These are phyloP conservation scores for Monosporozyma solicola DNA, from an alignment of 805 yeast species.

Conservation along the genomic window DNA sequence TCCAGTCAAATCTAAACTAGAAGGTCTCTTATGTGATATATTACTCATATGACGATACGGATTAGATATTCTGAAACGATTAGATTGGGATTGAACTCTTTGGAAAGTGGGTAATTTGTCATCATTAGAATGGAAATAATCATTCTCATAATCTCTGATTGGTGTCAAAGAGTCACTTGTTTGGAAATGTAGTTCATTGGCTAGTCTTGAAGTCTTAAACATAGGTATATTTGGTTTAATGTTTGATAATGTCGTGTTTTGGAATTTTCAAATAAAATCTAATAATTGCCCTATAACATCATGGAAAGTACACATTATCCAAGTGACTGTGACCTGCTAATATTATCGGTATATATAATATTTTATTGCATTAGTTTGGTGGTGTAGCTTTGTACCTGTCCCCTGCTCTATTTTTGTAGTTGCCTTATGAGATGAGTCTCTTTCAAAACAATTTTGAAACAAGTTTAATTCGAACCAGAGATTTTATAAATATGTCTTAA, in stretches of 20 bases:
- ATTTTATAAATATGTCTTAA: not conserved
- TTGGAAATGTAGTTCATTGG: conserved; percentile 18
- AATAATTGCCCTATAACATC: not conserved
- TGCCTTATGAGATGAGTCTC: not conserved
- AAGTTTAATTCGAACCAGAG: conserved; percentile 8
- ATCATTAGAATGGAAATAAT: conserved; percentile 23
- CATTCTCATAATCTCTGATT: conserved; percentile 24
- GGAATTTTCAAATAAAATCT: not conserved
- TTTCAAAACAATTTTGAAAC: conserved; percentile 6
- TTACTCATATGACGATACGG: conserved; percentile 4
- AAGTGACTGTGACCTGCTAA: not conserved
- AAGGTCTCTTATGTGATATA: conserved; percentile 15
- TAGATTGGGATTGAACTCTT: not conserved
- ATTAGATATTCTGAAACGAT: conserved; percentile 1
- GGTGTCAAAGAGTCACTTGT: conserved; percentile 25
- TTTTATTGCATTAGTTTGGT: not conserved
- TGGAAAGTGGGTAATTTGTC: conserved; percentile 14
- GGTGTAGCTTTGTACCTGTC: not conserved
- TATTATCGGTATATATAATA: not conserved
- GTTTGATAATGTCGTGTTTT: not conserved
- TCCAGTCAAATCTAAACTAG: conserved; percentile 17
- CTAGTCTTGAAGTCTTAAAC: conserved; percentile 23
- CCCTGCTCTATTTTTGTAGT: not conserved
- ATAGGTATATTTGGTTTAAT: conserved; percentile 7
- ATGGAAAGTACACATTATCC: not conserved